Percentiles rank a stretch among this genome's conserved stretches.
phyloP scores from a whole-genome alignment of 495 filamentous ascomycete genomes.

The Cudoniella acicularis region DNA sequence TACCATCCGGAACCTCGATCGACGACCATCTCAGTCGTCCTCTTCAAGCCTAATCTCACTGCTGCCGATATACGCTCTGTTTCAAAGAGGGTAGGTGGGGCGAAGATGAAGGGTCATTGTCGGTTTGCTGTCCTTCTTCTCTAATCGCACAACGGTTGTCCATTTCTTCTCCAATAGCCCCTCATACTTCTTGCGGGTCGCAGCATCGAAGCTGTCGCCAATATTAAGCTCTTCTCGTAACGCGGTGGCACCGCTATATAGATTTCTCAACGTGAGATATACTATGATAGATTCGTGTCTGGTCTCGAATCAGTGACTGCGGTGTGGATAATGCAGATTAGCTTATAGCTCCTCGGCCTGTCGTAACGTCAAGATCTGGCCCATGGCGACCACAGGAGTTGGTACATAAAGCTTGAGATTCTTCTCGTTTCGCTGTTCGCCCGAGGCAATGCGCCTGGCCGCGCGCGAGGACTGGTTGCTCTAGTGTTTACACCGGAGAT shows the following conservation, averaged over 20 bases:
- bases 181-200: conserved; percentile 83
- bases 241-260: conserved; percentile 62
- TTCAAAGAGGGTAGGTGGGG: no score
- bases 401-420: neutral
- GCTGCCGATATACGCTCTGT: no score
- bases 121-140: no score
- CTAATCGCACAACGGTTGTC: conserved; percentile 85
- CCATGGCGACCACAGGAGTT: conserved; percentile 49
- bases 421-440: neutral
- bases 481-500: neutral
- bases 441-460: neutral
- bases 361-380: conserved; percentile 68
- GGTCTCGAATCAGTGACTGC: conserved; percentile 19
- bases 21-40: no score
- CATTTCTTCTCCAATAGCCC: conserved; percentile 92
- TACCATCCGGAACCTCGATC: no score
- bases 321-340: neutral
- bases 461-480: neutral
- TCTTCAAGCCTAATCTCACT: no score
- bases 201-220: conserved; percentile 66
- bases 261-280: conserved; percentile 70
- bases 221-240: conserved; percentile 63
- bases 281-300: conserved; percentile 91
- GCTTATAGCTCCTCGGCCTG: conserved; percentile 89
- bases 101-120: no score